These are phyloP conservation scores for Rhynchosporium graminicola DNA, from an alignment of 2,329 filamentous ascomycete genomes.

Conservation along the genomic window DNA sequence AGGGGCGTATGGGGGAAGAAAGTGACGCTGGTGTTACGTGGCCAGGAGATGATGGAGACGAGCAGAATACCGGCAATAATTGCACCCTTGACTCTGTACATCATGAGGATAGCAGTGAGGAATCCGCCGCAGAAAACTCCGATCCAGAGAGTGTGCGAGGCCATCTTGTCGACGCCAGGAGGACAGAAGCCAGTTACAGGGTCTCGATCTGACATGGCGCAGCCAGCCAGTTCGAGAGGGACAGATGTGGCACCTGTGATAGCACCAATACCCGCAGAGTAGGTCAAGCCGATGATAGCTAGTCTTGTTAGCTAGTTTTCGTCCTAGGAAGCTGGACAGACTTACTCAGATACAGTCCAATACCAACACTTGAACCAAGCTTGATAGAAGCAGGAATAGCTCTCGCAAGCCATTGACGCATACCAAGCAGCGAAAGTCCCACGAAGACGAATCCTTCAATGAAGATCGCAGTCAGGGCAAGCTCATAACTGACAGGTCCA, in stretches of 20 bases:
- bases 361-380: slow-evolving; percentile 83
- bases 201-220: slow-evolving; percentile 24
- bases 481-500: slow-evolving; percentile 70
- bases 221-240: slow-evolving; percentile 72
- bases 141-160: slow-evolving; percentile 81
- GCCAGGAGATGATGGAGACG: slow-evolving; percentile 88
- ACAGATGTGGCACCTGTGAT: slow-evolving; percentile 68
- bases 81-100: slow-evolving; percentile 84
- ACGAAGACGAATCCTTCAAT: slow-evolving; percentile 88
- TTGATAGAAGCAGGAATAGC: slow-evolving; percentile 84
- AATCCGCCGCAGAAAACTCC: slow-evolving; percentile 86
- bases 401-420: slow-evolving; percentile 86
- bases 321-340: not conserved
- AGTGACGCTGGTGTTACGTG: slow-evolving; percentile 71
- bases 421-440: slow-evolving; percentile 72
- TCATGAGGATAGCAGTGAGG: slow-evolving; percentile 76
- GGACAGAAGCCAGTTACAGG: slow-evolving; percentile 57
- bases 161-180: slow-evolving; percentile 67
- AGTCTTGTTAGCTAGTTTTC: slow-evolving; percentile 2
- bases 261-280: slow-evolving; percentile 79
- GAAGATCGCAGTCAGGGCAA: slow-evolving; percentile 84
- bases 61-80: slow-evolving; percentile 82
- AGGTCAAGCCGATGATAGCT: slow-evolving; percentile 71
- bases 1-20: slow-evolving; percentile 74
- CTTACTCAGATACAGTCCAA: slow-evolving; percentile 72